Evolutionary conservation across 1,284 basidiomycete genomes (phyloP).

Genomic region (Phylloporus sp.): DNA sequence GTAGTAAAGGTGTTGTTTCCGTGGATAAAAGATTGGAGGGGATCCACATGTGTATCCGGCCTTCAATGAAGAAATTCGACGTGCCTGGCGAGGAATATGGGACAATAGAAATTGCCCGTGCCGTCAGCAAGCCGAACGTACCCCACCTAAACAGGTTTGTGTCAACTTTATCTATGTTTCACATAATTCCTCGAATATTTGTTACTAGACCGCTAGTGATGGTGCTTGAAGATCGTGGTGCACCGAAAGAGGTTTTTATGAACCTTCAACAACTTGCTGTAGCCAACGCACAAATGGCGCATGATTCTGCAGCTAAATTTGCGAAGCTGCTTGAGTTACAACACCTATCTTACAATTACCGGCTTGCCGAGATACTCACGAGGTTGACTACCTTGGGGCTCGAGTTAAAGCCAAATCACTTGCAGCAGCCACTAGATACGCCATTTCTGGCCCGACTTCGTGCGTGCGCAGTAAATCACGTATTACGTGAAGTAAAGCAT

Average conservation of each 20-base stretch:
- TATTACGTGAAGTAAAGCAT: conserved; percentile 76
- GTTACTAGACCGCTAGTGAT: conserved; percentile 66
- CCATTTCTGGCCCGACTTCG: conserved; percentile 67
- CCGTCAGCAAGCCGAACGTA: conserved; percentile 62
- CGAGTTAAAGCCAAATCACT: conserved; percentile 50
- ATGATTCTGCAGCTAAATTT: conserved; percentile 58
- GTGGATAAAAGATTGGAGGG: conserved; percentile 62
- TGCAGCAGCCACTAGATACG: conserved; percentile 52
- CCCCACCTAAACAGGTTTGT: conserved; percentile 72
- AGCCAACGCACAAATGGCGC: conserved; percentile 59
- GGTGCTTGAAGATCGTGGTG: conserved; percentile 73
- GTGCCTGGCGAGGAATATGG: conserved; percentile 54
- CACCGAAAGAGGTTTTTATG: conserved; percentile 60
- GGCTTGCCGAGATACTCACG: conserved; percentile 57
- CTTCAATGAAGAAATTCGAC: conserved; percentile 80
- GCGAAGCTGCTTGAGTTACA: conserved; percentile 56
- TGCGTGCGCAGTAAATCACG: conserved; percentile 63
- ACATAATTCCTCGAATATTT: neutral
- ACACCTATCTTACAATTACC: conserved; percentile 60
- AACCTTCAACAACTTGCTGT: conserved; percentile 64
- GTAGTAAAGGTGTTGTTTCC: conserved; percentile 78
- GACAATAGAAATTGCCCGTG: conserved; percentile 74
- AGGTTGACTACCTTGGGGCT: conserved; percentile 57
- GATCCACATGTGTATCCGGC: conserved; percentile 67
- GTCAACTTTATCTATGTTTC: neutral